Conservation (phyloP, 768 basidiomycete species). For the Hypsizygus marmoreus region DNA sequence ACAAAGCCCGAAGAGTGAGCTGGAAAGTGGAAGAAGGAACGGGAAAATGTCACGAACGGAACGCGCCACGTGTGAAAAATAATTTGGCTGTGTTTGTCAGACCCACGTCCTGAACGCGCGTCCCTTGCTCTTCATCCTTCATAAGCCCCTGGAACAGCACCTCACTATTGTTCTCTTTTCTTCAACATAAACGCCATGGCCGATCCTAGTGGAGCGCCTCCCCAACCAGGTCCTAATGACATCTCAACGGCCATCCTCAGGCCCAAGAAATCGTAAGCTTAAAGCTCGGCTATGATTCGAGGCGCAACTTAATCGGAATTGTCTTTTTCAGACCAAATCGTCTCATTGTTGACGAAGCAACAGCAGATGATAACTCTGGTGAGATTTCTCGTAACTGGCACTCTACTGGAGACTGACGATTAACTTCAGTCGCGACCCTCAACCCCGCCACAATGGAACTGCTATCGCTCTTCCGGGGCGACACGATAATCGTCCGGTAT, state of each 20-base stretch:
- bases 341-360: slow-evolving; percentile 93
- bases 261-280: slow-evolving; percentile 93
- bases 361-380: slow-evolving; percentile 96
- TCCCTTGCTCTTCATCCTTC: slow-evolving; percentile 28
- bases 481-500: slow-evolving; percentile 92
- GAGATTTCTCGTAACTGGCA: slow-evolving; percentile 25
- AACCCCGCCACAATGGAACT: slow-evolving; percentile 97
- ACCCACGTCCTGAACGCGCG: slow-evolving; percentile 36
- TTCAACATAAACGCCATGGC: slow-evolving; percentile 45
- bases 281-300: slow-evolving; percentile 5
- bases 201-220: slow-evolving; percentile 82
- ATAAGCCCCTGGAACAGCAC: slow-evolving; percentile 23
- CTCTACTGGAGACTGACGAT: slow-evolving; percentile 16
- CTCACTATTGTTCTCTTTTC: slow-evolving; percentile 20
- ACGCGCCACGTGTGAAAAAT: slow-evolving; percentile 15
- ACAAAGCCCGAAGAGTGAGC: slow-evolving; percentile 7
- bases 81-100: slow-evolving; percentile 24
- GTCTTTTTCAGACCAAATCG: slow-evolving; percentile 79
- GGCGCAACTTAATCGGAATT: slow-evolving; percentile 21
- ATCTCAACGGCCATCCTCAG: slow-evolving; percentile 93
- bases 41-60: slow-evolving; percentile 23
- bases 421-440: slow-evolving; percentile 78
- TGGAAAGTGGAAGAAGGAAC: slow-evolving; percentile 37
- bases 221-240: slow-evolving; percentile 87
- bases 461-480: slow-evolving; percentile 92